Percentiles rank a stretch among this genome's conserved stretches.
phyloP scores from a whole-genome alignment of 2,329 filamentous ascomycete species.

The Talaromyces sp. region DNA sequence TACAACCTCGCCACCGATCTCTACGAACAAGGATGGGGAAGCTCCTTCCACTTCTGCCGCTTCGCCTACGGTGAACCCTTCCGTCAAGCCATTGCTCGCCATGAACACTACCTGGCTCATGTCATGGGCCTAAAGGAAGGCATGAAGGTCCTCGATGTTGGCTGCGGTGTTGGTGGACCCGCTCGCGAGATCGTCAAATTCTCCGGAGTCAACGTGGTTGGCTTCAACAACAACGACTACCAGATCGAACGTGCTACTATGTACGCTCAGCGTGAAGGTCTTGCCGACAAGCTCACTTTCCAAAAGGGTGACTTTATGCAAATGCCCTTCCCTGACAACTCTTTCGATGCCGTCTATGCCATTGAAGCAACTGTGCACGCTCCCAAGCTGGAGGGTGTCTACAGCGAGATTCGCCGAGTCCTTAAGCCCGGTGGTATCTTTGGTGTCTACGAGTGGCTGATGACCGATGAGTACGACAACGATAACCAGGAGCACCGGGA shows the following conservation, averaged over 20 bases:
- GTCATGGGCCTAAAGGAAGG: constrained; percentile 78
- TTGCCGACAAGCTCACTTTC: constrained; percentile 74
- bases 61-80: constrained; percentile 84
- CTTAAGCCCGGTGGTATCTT: constrained; percentile 94
- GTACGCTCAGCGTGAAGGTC: constrained; percentile 76
- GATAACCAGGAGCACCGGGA: constrained; percentile 78
- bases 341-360: constrained; percentile 91
- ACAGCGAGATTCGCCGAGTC: constrained; percentile 89
- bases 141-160: constrained; percentile 91
- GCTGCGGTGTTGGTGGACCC: constrained; percentile 93
- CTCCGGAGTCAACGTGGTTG: constrained; percentile 79
- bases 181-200: constrained; percentile 96
- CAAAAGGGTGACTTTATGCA: constrained; percentile 99
- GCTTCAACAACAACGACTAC: constrained; percentile 99
- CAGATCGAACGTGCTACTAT: constrained; percentile 89
- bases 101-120: constrained; percentile 96
- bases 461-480: constrained; percentile 94
- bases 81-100: constrained; percentile 84
- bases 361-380: constrained; percentile 97
- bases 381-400: constrained; percentile 83
- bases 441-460: constrained; percentile 98
- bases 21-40: constrained; percentile 95
- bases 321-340: constrained; percentile 90
- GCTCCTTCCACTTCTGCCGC: constrained; percentile 96
- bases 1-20: constrained; percentile 96